phyloP scores from a whole-genome alignment of 345 rosid genomes.

The Salix viminalis region DNA sequence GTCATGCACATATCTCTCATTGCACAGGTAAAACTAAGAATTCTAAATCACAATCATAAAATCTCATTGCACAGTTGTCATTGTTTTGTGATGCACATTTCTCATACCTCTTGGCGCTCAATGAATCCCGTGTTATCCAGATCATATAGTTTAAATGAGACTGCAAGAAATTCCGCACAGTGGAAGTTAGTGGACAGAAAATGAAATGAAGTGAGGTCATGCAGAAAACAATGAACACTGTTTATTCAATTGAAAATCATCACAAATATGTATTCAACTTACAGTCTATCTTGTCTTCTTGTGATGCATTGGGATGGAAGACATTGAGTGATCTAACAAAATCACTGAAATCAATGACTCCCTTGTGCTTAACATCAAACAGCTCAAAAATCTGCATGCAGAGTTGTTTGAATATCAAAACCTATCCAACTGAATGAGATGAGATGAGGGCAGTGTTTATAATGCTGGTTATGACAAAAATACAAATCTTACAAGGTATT shows the following conservation, averaged over 20 bases:
- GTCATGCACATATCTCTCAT: neutral
- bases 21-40: neutral
- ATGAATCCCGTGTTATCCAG: constrained; percentile 84
- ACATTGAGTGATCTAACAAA: constrained; percentile 85
- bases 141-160: constrained; percentile 92
- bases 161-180: constrained; percentile 43
- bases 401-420: constrained; percentile 4
- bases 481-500: neutral
- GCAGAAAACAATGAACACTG: neutral
- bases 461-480: neutral
- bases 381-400: constrained; percentile 79
- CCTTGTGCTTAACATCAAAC: constrained; percentile 87
- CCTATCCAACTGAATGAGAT: neutral
- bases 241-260: neutral
- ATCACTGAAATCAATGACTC: constrained; percentile 89
- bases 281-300: constrained; percentile 86
- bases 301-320: constrained; percentile 82
- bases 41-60: neutral
- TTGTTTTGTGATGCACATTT: no score
- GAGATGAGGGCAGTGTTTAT: neutral
- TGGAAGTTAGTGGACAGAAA: neutral
- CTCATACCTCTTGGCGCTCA: constrained; percentile 87
- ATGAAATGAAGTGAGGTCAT: neutral
- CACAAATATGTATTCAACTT: constrained; percentile 27
- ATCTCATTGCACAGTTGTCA: neutral